A percentile compares a stretch with the other conserved stretches of the same genome.
phyloP scores from a whole-genome alignment of 2,329 filamentous ascomycete genomes.

The Akanthomyces uredinophilus region DNA sequence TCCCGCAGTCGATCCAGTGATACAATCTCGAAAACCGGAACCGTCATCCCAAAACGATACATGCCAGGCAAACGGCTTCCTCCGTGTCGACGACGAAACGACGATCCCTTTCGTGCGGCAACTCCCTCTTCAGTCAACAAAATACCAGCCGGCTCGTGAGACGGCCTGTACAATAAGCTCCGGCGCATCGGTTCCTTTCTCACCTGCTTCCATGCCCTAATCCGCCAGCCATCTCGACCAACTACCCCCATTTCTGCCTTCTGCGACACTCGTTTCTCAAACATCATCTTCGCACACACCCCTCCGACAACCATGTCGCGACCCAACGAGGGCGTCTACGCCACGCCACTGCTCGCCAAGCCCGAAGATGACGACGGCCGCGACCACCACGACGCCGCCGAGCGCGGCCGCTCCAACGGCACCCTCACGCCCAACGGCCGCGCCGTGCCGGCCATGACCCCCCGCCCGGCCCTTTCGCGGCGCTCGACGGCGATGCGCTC shows the following conservation, averaged over 20 bases:
- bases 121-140: neutral
- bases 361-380: conserved; percentile 21
- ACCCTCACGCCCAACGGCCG: conserved; percentile 20
- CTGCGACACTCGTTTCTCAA: neutral
- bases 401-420: conserved; percentile 24
- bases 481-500: conserved; percentile 66
- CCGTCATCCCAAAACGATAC: neutral
- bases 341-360: conserved; percentile 37
- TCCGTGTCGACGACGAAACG: neutral
- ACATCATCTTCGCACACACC: neutral
- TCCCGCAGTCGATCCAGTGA: too few species aligned
- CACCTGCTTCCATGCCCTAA: conserved; percentile 6
- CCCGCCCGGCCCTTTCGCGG: conserved; percentile 26
- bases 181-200: neutral
- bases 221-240: too few species aligned
- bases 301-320: conserved; percentile 34
- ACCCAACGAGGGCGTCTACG: conserved; percentile 41
- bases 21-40: too few species aligned
- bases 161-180: neutral
- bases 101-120: neutral
- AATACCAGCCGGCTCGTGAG: neutral
- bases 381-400: conserved; percentile 19
- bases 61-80: neutral
- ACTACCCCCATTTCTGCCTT: too few species aligned
- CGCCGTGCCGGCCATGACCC: conserved; percentile 22